Evolutionary conservation across 2,329 filamentous ascomycete species (phyloP), one percentile per base, ranked within the genome.

Genomic region (Botryotinia narcissicola): DNA sequence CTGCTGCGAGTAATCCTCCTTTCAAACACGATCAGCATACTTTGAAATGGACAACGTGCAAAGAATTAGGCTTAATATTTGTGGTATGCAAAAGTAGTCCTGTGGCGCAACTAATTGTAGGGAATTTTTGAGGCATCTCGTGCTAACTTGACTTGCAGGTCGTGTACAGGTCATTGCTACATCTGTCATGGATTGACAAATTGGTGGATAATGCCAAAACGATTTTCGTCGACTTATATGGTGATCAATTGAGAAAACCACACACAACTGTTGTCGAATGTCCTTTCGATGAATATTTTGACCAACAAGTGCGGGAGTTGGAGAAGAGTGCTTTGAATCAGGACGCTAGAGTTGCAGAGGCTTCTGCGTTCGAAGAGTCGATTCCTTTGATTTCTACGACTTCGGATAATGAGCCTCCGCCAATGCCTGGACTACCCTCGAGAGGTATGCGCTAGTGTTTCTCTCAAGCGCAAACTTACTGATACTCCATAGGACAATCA

Each of bases 171-270:
- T 98, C 95, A 57, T 89, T 99, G 46, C 88, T 99, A 44, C 95
- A 98, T 82, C 89, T 99, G 14, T 95, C 93, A 20, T 99, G 97
- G 96, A 93, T 98, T 77, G 96, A 99, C 83, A 94, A 96, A 82
- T 91, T 99, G 66, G 90, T 99, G 77, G 95, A 98, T 80, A 97
- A 98, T 80, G 94, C 98, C 79, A 93, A 92, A 81, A 94, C 93
- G 16, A 91, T 99, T 48, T 99, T 98, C 81, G 88, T 96, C 77
- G 93, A 94, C 77, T 87, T 98, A 42, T 99, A 98, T 82, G 93
- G 91, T 77, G 92, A 96, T 74, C 92, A 97, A 82, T 85, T 99
- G 72, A 94, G 90, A 81, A 93, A 93, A 78, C 89, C 92, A 40
- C 89, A 95, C 81, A 93, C 91, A 18, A 94, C 92, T 71, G 86